These are phyloP conservation scores for Leishmania guyanensis DNA, from an alignment of 208 protist species.

Conservation along the genomic window DNA sequence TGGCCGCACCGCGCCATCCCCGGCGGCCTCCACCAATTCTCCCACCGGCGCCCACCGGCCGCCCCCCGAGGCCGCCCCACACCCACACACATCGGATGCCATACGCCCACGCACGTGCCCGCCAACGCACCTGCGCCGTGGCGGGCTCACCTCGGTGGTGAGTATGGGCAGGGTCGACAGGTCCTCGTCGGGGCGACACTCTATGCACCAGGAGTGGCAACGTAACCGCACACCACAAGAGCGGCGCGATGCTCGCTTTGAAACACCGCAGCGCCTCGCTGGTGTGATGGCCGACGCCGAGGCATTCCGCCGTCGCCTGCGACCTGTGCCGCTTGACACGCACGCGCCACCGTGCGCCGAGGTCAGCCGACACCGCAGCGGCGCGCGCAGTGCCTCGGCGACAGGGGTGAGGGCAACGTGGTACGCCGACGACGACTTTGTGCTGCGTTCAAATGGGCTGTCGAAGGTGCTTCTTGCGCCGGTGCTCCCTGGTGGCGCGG, in stretches of 20 bases:
- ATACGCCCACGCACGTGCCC: slow-evolving; percentile 8
- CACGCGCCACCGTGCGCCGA: slow-evolving; percentile 24
- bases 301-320: slow-evolving; percentile 27
- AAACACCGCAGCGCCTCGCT: slow-evolving; percentile 26
- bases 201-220: neutral
- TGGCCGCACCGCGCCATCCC: neutral
- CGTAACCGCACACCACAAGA: slow-evolving; percentile 19
- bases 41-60: neutral
- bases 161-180: neutral
- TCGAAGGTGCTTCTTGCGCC: slow-evolving; percentile 26
- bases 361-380: slow-evolving; percentile 11
- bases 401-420: slow-evolving; percentile 3
- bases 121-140: slow-evolving; percentile 7
- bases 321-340: slow-evolving; percentile 18
- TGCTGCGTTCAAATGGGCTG: slow-evolving; percentile 26
- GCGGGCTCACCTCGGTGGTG: neutral
- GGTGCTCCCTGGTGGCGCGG: slow-evolving; percentile 6
- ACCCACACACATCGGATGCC: neutral
- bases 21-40: neutral
- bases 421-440: slow-evolving; percentile 27
- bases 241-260: slow-evolving; percentile 24
- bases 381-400: slow-evolving; percentile 14
- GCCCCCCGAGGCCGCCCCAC: neutral
- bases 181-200: neutral
- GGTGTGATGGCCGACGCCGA: slow-evolving; percentile 31